Percentiles rank a stretch among this genome's conserved stretches.
Conservation (phyloP, 106 monocot genomes). For the Platanthera guangdongensis region DNA sequence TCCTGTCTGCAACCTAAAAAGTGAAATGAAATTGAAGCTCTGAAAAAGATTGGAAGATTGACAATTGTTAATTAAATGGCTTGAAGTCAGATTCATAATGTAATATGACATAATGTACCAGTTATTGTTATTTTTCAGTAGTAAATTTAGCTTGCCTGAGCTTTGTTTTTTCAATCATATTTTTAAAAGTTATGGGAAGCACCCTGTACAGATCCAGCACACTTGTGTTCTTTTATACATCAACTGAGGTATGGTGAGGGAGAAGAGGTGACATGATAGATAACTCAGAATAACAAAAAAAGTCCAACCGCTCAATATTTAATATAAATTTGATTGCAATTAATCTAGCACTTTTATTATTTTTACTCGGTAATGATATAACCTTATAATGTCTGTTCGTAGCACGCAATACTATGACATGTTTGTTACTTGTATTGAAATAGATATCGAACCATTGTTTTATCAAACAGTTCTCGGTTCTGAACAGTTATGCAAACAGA, state of each 20-base stretch:
- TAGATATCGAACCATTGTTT: no score
- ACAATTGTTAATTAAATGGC: neutral
- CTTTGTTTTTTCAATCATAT: neutral
- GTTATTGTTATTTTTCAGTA: slow-evolving; percentile 1
- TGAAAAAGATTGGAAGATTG: neutral
- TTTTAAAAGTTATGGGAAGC: neutral
- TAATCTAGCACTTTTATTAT: no score
- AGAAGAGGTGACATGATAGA: neutral
- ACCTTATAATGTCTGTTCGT: no score
- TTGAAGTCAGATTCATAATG: neutral
- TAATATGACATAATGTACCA: neutral
- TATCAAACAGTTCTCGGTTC: no score
- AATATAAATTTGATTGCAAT: neutral
- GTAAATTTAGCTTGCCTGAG: neutral
- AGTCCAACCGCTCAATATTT: neutral
- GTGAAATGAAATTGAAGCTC: neutral
- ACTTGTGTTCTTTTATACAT: no score
- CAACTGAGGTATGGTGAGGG: no score
- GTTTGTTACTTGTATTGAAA: no score
- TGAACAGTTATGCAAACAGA: no score
- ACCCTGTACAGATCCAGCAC: no score
- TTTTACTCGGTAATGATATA: no score
- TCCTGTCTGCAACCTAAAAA: neutral
- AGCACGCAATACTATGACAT: no score
- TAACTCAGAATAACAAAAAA: neutral